phyloP scores from a whole-genome alignment of 2,329 filamentous ascomycete genomes.

The Paecilomyces variotii region DNA sequence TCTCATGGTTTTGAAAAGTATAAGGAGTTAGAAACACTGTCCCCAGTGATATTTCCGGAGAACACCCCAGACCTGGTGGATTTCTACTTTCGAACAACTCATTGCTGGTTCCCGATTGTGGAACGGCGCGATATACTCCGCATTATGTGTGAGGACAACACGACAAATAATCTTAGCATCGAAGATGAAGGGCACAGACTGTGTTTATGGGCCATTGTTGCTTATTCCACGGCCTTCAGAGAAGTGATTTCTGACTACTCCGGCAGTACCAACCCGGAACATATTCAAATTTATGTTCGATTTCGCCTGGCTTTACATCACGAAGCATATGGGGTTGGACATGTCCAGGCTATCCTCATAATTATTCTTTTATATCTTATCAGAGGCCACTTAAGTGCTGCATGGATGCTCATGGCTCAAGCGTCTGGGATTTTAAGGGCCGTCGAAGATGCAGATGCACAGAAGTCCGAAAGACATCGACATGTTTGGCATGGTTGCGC shows the following conservation, averaged over 20 bases:
- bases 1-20: constrained; percentile 9
- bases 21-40: constrained; percentile 24
- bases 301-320: constrained; percentile 39
- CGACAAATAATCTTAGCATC: constrained; percentile 29
- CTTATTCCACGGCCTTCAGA: constrained; percentile 41
- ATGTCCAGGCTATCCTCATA: constrained; percentile 50
- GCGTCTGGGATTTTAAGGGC: constrained; percentile 50
- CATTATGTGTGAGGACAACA: constrained; percentile 39
- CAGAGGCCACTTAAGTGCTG: constrained; percentile 46
- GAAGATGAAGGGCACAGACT: constrained; percentile 1
- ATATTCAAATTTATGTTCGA: constrained; percentile 41
- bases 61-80: constrained; percentile 51
- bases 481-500: constrained; percentile 9
- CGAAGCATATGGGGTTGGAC: constrained; percentile 40
- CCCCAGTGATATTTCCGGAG: constrained; percentile 45
- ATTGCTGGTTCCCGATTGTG: constrained; percentile 68
- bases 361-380: constrained; percentile 58
- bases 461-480: constrained; percentile 13
- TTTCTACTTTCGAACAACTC: constrained; percentile 66
- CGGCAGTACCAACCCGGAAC: constrained; percentile 38
- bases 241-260: not conserved
- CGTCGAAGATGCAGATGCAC: constrained; percentile 26
- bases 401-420: constrained; percentile 58
- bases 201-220: constrained; percentile 50
- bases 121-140: constrained; percentile 58